Conservation (phyloP, 805 yeast genomes). For the Candida patagonica region DNA sequence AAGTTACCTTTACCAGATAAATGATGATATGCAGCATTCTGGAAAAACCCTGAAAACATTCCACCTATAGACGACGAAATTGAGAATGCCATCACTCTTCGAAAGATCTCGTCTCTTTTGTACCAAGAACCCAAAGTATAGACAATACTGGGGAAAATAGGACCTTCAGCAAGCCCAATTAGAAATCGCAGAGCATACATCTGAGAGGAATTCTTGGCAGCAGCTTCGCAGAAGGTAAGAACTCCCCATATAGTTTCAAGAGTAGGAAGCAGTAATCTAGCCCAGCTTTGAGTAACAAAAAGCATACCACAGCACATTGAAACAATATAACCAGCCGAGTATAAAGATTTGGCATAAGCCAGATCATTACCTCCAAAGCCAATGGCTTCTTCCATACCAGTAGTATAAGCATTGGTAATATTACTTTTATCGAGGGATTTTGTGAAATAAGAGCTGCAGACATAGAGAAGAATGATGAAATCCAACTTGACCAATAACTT, state of each 20-base stretch:
- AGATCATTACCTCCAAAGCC: conserved; percentile 36
- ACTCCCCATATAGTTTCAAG: conserved; percentile 32
- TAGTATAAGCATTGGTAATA: conserved; percentile 43
- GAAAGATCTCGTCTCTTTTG: conserved; percentile 34
- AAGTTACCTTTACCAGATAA: conserved; percentile 35
- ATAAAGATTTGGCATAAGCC: conserved; percentile 36
- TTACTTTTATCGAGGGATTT: conserved; percentile 46
- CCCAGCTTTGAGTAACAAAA: conserved; percentile 28
- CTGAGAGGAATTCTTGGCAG: conserved; percentile 24
- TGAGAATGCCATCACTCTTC: conserved; percentile 36
- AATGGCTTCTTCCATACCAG: conserved; percentile 47
- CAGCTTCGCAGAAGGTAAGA: conserved; percentile 29
- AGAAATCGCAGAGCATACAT: conserved; percentile 36
- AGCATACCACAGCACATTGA: conserved; percentile 36
- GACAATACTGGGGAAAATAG: conserved; percentile 34
- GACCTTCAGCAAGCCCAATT: conserved; percentile 37
- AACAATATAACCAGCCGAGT: conserved; percentile 38
- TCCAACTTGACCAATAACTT: conserved; percentile 29
- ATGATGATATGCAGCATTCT: conserved; percentile 34
- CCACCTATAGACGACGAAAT: conserved; percentile 33
- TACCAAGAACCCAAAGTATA: conserved; percentile 40
- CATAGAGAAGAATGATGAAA: conserved; percentile 24
- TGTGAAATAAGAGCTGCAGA: conserved; percentile 33
- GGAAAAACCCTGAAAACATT: conserved; percentile 38
- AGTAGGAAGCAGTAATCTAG: conserved; percentile 28